Evolutionary conservation across 345 rosid genomes (phyloP).

Genomic region (Noccaea caerulescens): DNA sequence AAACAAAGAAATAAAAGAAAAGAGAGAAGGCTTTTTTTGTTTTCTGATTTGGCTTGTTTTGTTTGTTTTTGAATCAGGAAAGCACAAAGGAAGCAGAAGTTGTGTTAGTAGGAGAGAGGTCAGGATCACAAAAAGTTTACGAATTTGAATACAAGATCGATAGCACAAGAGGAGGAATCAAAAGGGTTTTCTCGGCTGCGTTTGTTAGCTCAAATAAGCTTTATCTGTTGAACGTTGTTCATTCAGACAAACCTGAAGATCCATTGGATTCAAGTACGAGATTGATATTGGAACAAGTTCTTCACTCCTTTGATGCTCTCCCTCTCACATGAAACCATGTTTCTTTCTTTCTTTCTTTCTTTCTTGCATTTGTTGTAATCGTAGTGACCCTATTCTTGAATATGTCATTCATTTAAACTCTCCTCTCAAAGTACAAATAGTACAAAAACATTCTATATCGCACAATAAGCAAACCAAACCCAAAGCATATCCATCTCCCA

Average conservation of each 20-base stretch:
- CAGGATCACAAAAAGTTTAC: constrained; percentile 66
- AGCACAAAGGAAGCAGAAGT: constrained; percentile 81
- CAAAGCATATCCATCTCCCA: too few species aligned
- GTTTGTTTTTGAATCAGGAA: constrained; percentile 54
- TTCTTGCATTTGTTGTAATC: too few species aligned
- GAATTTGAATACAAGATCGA: constrained; percentile 84
- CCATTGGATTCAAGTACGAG: constrained; percentile 71
- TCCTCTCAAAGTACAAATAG: too few species aligned
- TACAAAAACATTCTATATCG: too few species aligned
- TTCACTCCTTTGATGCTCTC: constrained; percentile 71
- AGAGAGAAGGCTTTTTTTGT: background rate
- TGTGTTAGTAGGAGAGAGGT: constrained; percentile 69
- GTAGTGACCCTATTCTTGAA: too few species aligned
- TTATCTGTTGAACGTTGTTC: constrained; percentile 69
- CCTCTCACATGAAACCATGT: constrained; percentile 18
- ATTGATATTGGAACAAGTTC: constrained; percentile 65
- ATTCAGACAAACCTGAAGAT: constrained; percentile 74
- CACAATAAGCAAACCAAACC: too few species aligned
- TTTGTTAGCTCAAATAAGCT: constrained; percentile 81
- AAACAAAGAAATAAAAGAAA: too few species aligned
- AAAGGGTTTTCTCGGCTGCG: constrained; percentile 83
- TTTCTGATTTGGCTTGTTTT: constrained; percentile 3
- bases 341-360: too few species aligned
- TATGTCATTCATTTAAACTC: too few species aligned
- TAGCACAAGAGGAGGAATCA: constrained; percentile 85